A percentile compares a stretch with the other conserved stretches of the same genome.
Evolutionary conservation across 805 yeast species (phyloP).

Genomic region (Yarrowia divulgata): DNA sequence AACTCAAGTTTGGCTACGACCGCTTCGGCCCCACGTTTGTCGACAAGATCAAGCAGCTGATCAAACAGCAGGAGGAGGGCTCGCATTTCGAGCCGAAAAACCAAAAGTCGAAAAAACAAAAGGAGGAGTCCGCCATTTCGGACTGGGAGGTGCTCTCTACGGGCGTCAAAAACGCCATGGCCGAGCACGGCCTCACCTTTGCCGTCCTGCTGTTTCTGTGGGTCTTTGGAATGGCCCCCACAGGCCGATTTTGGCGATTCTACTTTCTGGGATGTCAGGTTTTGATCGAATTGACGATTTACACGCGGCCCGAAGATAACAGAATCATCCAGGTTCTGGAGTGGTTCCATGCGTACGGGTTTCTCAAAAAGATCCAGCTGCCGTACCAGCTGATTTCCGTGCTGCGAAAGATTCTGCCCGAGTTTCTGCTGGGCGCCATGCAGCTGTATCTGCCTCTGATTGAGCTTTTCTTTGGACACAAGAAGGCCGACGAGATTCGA

Average conservation of each 20-base stretch:
- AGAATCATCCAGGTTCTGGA: conserved; percentile 38
- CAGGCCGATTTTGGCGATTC: conserved; percentile 46
- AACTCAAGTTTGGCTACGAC: conserved; percentile 82
- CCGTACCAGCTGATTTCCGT: conserved; percentile 36
- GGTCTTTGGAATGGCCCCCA: conserved; percentile 42
- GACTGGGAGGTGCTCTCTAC: conserved; percentile 36
- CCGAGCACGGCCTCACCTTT: conserved; percentile 41
- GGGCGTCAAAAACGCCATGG: conserved; percentile 40
- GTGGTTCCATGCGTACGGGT: conserved; percentile 43
- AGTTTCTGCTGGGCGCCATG: conserved; percentile 25
- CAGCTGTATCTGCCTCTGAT: conserved; percentile 36
- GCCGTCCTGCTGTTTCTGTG: conserved; percentile 42
- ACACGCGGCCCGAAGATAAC: conserved; percentile 44
- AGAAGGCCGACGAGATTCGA: conserved; percentile 28
- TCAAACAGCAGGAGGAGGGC: conserved; percentile 35
- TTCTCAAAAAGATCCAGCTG: conserved; percentile 40
- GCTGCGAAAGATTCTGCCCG: conserved; percentile 31
- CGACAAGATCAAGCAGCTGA: conserved; percentile 39
- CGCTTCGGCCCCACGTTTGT: conserved; percentile 77
- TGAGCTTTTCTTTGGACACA: conserved; percentile 23
- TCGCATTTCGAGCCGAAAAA: conserved; percentile 18
- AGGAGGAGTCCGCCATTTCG: background rate
- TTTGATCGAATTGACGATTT: conserved; percentile 43
- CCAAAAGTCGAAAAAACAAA: background rate
- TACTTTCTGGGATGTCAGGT: conserved; percentile 42